Base-by-base conservation (phyloP, 257 asterid species). In the Catharanthus roseus region DNA sequence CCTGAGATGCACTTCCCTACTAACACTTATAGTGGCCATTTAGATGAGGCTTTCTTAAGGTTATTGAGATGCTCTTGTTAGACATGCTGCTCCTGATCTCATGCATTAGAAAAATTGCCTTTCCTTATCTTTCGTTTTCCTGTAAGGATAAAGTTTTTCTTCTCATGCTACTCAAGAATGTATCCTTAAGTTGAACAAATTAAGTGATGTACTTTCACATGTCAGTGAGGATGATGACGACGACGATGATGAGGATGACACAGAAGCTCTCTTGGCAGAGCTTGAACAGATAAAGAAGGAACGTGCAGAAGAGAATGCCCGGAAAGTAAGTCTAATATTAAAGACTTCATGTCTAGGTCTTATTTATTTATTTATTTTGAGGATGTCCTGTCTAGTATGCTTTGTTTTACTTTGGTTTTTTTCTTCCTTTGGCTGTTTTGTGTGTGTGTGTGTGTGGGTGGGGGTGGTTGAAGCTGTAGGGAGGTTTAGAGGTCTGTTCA, bases 281-380 rank as follows among this genome's bases (percentile, higher is more conserved):
- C 97, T 95, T 74, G 97, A 88, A 72, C 96, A 89, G 60, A 71
- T 95, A 72, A 95, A 85, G 85, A 91, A 86, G 79, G 99, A 95
- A 63, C 91, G 87, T 69, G 90, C 96, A 11, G 99, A 95, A 79
- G 96, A 87, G 80, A 89, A 87, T 77, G 85, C 88, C 36, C 83
- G 87, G 3, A 90, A 89, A 75, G 99, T 91, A 84, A 86, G 92
- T 68, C 4, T 47, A 28, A 50, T 13, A 3, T 29, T 13, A 15
- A 24, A 53, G 29, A 16, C 65, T 42, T 16, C 49, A n/a, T n/a
- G n/a, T n/a, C n/a, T n/a, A n/a, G n/a, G n/a, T n/a, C n/a, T n/a
- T n/a, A n/a, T n/a, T n/a, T n/a, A n/a, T n/a, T n/a, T n/a, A n/a
- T n/a, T n/a, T n/a, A n/a, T n/a, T n/a, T n/a, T n/a, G n/a, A n/a